Evolutionary conservation across 31 red algal genomes (phyloP), one percentile per base, ranked within the genome.

Genomic region (Endocladia muricata): DNA sequence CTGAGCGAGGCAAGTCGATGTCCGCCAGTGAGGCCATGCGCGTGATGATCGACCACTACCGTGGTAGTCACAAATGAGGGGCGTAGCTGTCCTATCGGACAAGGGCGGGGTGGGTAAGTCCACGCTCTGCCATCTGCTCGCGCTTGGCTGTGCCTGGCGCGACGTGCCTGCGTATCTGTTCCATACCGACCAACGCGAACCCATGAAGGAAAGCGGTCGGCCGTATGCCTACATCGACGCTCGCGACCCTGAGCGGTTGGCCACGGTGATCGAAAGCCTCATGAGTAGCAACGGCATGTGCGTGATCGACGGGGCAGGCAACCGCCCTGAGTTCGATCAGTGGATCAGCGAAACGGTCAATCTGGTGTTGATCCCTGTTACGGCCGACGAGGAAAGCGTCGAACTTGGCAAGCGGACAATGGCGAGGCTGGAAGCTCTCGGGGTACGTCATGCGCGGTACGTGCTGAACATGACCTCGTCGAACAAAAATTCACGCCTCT

Each of bases 221-320:
- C 47, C 47, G n/a, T 52, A 52, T n/a, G 47, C 47, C n/a, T 52
- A 52, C n/a, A 52, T 52, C 47, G 47, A 52, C 47, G 47, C 13
- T 52, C 47, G 47, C 13, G 47, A 52, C n/a, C 13, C 47, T 13
- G 47, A n/a, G n/a, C 11, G 13, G 47, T n/a, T 52, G 13, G 47
- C 11, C 11, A 52, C 47, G 13, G 47, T 52, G 13, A 52, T 52
- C 47, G n/a, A 52, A 11, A 15, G 13, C 11, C 47, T 52, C 13
- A 11, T 52, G 47, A 52, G n/a, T 52, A 52, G 47, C n/a, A n/a
- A 52, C 47, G 47, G 47, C 13, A n/a, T 52, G n/a, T 15, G 13
- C n/a, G 47, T 52, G 13, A n/a, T 52, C 13, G 47, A 52, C n/a
- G 47, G 47, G 13, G 47, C 13, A 11, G 47, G 47, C 13, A 52